These are phyloP conservation scores for Teratosphaeria destructans DNA, from an alignment of 2,329 filamentous ascomycete species.

Conservation along the genomic window DNA sequence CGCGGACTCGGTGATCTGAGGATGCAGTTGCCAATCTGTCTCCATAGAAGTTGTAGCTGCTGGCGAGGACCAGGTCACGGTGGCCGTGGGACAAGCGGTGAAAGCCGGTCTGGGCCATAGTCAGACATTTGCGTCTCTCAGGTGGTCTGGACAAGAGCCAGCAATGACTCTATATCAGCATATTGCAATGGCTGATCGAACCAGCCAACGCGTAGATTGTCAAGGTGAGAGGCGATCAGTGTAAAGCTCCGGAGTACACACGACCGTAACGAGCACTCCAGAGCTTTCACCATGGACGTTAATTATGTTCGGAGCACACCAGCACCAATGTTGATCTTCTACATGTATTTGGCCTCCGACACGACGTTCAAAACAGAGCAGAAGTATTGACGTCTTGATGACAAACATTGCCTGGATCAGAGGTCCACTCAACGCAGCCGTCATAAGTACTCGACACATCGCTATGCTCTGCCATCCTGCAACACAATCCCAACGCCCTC, in stretches of 20 bases:
- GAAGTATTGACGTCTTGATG: neutral
- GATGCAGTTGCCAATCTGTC: conserved; percentile 85
- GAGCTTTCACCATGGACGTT: neutral
- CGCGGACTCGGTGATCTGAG: conserved; percentile 83
- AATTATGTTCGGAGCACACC: neutral
- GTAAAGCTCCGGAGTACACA: too few relatives aligned
- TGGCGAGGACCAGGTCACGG: conserved; percentile 69
- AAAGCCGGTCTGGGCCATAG: conserved; percentile 23
- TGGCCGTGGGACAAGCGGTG: conserved; percentile 62
- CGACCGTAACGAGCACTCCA: neutral
- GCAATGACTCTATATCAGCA: too few relatives aligned
- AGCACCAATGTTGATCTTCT: neutral
- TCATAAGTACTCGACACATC: neutral
- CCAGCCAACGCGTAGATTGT: too few relatives aligned
- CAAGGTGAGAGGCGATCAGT: too few relatives aligned
- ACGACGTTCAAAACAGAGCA: neutral
- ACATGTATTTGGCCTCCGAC: neutral
- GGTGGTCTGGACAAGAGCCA: too few relatives aligned
- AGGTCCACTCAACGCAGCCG: neutral
- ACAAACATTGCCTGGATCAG: neutral
- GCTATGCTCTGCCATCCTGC: neutral
- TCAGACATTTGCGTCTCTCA: too few relatives aligned
- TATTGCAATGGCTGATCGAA: too few relatives aligned
- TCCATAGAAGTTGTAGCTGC: conserved; percentile 86
- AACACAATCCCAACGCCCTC: neutral